Conservation (phyloP, 495 filamentous ascomycete species). For the Aspergillus nidulans region DNA sequence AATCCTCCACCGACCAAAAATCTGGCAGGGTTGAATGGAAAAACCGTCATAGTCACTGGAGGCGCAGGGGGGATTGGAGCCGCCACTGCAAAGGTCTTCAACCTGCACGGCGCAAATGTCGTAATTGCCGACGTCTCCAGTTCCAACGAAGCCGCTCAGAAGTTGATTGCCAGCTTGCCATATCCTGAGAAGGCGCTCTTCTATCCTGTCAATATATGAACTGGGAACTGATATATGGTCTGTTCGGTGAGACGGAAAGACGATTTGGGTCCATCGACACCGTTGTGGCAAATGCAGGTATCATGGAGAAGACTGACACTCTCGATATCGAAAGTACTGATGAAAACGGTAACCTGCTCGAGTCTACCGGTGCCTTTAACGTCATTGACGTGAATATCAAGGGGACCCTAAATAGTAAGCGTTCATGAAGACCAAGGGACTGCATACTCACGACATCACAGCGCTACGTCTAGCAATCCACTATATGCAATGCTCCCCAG, state of each 20-base stretch:
- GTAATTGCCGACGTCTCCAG: conserved; percentile 26
- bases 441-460: background rate
- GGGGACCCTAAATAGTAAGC: conserved; percentile 26
- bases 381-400: conserved; percentile 35
- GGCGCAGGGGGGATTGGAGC: conserved; percentile 37
- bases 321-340: background rate
- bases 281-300: conserved; percentile 66
- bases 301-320: conserved; percentile 40
- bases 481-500: conserved; percentile 12
- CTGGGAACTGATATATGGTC: conserved; percentile 28
- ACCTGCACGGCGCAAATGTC: conserved; percentile 24
- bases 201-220: conserved; percentile 22
- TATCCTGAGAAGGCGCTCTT: conserved; percentile 20
- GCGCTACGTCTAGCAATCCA: conserved; percentile 21
- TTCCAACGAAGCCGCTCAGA: conserved; percentile 9
- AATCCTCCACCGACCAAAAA: background rate
- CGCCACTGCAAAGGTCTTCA: conserved; percentile 26
- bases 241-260: conserved; percentile 53
- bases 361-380: background rate
- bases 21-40: background rate
- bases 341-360: background rate
- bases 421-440: no score
- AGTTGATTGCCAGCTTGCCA: conserved; percentile 13
- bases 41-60: conserved; percentile 35
- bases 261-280: conserved; percentile 53